Evolutionary conservation across 73 alveolate genomes (phyloP).

Genomic region (Paramecium caudatum): DNA sequence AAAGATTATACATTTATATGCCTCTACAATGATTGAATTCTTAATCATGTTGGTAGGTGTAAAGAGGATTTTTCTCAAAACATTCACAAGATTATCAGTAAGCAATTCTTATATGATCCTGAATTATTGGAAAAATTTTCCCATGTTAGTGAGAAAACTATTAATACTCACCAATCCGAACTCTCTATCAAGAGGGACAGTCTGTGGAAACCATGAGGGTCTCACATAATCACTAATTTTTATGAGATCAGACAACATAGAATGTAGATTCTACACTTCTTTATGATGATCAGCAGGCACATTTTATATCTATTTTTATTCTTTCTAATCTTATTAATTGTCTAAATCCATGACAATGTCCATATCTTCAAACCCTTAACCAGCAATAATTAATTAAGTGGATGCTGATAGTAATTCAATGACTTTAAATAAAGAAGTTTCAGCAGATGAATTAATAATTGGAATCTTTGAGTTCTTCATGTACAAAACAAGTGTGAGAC

Average conservation of each 20-base stretch:
- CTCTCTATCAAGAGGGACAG: slow-evolving; percentile 61
- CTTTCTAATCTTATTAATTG: not conserved
- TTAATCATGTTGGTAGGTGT: not conserved
- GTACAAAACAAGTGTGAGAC: slow-evolving; percentile 41
- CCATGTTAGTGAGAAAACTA: slow-evolving; percentile 52
- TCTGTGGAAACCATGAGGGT: slow-evolving; percentile 45
- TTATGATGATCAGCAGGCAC: not conserved
- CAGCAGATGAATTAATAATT: slow-evolving; percentile 52
- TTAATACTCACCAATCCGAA: slow-evolving; percentile 28
- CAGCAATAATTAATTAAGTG: slow-evolving; percentile 42
- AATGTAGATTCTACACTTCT: slow-evolving; percentile 22
- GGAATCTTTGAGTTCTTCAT: slow-evolving; percentile 53
- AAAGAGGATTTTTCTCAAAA: not conserved
- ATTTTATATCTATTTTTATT: not conserved
- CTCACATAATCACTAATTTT: slow-evolving; percentile 11
- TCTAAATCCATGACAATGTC: slow-evolving; percentile 26
- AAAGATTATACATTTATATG: slow-evolving; percentile 37
- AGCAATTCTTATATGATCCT: not conserved
- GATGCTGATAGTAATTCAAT: slow-evolving; percentile 56
- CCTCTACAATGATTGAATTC: not conserved
- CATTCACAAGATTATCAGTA: not conserved
- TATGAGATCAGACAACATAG: slow-evolving; percentile 23
- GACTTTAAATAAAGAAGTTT: slow-evolving; percentile 6
- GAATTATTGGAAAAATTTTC: slow-evolving; percentile 17
- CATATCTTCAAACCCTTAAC: slow-evolving; percentile 58